A percentile compares a stretch with the other conserved stretches of the same genome.
These are phyloP conservation scores for Irpex lacteus DNA, from an alignment of 1,284 basidiomycete genomes.

Conservation along the genomic window DNA sequence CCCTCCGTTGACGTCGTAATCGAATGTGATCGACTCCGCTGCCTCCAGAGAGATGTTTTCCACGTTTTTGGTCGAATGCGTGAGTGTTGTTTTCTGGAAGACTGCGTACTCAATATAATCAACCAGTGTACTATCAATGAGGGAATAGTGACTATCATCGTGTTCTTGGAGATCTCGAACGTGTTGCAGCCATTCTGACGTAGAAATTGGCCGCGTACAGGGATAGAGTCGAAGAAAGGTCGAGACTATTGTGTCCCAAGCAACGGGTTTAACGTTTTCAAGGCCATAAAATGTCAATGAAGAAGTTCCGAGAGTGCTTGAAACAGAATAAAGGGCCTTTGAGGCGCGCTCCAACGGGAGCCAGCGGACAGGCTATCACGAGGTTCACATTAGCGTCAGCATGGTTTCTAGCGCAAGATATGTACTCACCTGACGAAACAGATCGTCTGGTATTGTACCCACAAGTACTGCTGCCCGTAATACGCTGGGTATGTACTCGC, in stretches of 20 bases:
- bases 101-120: background rate
- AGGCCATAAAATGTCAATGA: background rate
- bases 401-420: background rate
- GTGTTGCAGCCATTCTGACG: background rate
- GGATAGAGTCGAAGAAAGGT: background rate
- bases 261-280: background rate
- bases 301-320: background rate
- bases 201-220: background rate
- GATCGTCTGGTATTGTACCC: constrained; percentile 10
- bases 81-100: background rate
- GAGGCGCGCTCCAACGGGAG: background rate
- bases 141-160: background rate
- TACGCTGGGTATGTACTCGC: constrained; percentile 31
- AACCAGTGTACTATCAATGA: background rate
- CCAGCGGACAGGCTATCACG: background rate
- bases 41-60: background rate
- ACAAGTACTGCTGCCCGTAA: constrained; percentile 16
- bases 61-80: background rate
- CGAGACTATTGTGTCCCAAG: background rate
- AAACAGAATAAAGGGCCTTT: background rate
- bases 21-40: background rate
- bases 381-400: background rate
- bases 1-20: background rate
- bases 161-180: background rate
- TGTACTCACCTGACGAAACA: background rate